Evolutionary conservation across 768 basidiomycete genomes (phyloP), one percentile per base, ranked within the genome.

Genomic region (Inosperma sp.): DNA sequence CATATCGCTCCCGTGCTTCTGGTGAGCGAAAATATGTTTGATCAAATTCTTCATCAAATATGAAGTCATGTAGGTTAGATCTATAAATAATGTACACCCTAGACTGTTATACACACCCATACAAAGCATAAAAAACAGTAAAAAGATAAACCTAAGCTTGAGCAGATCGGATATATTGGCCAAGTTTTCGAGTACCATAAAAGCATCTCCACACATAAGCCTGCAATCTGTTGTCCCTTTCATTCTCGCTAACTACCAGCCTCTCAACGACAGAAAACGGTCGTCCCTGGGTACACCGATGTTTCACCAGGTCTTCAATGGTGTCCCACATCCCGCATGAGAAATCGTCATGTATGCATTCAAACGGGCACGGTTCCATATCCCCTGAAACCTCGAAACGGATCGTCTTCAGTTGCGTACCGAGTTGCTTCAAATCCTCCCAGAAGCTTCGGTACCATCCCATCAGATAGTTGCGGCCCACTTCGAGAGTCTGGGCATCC

Each of bases 221-320:
- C 31, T 34, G 44, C 8, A 34, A 34, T 34, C 44, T 34, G 14
- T 46, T 34, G 21, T 46, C 21, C 31, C 31, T 31, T 1, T 45
- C 43, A 1, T n/a, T 9, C 5, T n/a, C 30, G 30, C 30, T 46
- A 46, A 46, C 31, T 16, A 46, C 31, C 21, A 23, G 3, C 31
- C 44, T 46, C 31, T 46, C 31, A 23, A 46, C 44, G 6, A 6
- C 44, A 7, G 44, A 22, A 46, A 46, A 46, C 21, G 44, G 44
- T 22, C 44, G 44, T 3, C 31, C 44, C 14, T 34, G 21, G 1
- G 22, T 16, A 25, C 31, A 46, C 31, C 44, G 31, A 33, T 46
- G 25, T 33, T 34, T 46, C 21, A 34, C 44, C 44, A 46, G n/a
- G 21, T 34, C 31, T 12, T 34, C 31, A n/a, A 34, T 46, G 44